Conservation (phyloP, 148 eudicot species). For the Pouteria glomerata region DNA sequence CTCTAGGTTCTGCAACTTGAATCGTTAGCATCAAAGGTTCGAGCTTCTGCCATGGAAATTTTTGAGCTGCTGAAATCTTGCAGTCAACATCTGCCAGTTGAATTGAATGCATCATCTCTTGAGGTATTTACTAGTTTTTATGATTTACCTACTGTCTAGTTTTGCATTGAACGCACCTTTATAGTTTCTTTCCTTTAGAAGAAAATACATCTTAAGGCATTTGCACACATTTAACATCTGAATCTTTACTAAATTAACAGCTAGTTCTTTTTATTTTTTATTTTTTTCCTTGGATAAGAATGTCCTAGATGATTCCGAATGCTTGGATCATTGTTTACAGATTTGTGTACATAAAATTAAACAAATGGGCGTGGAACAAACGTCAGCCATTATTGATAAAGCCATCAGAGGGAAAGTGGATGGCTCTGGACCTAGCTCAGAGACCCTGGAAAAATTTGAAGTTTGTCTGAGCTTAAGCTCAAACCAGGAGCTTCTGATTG, state of each 20-base stretch:
- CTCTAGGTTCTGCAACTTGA: conserved; percentile 78
- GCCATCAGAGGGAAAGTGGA: conserved; percentile 62
- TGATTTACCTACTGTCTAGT: background rate
- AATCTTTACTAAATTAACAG: background rate
- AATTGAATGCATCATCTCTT: conserved; percentile 54
- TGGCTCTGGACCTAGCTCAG: conserved; percentile 63
- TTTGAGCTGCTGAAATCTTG: conserved; percentile 61
- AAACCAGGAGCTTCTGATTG: conserved; percentile 87
- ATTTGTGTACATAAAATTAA: conserved; percentile 51
- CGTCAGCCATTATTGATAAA: conserved; percentile 38
- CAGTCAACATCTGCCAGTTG: conserved; percentile 41
- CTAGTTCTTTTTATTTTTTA: background rate
- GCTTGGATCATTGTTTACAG: conserved; percentile 29
- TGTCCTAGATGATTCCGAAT: background rate
- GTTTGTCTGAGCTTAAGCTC: conserved; percentile 63
- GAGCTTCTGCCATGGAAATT: conserved; percentile 44
- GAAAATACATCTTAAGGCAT: background rate
- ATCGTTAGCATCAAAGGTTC: conserved; percentile 42
- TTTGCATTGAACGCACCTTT: background rate
- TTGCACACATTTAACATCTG: background rate
- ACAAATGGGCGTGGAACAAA: conserved; percentile 36
- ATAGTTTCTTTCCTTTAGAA: background rate
- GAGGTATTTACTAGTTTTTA: conserved; percentile 42
- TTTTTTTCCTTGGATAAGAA: background rate
- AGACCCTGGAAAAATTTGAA: conserved; percentile 48